Evolutionary conservation across 139 green algal genomes (phyloP), one percentile per base, ranked within the genome.

Genomic region (Micromonas commoda): DNA sequence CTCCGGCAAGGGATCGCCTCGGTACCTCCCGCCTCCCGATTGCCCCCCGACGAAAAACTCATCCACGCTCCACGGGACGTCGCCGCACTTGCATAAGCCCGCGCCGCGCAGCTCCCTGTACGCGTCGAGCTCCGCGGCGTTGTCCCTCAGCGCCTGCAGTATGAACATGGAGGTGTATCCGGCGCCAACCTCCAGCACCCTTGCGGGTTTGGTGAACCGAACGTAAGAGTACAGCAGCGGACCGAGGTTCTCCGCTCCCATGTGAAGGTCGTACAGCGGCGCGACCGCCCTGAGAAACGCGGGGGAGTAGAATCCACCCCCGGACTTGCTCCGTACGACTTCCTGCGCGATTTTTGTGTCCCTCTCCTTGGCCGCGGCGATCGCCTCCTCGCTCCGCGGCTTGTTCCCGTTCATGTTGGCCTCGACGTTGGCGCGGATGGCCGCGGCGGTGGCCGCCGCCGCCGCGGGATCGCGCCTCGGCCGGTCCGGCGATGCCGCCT

Each of bases 201-300:
- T 61, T 1, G n/a, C 23, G 5, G 68, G 68, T 31, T 75, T 75
- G 4, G 33, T 26, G 38, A 75, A 75, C 6, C 68, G 37, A 32
- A 24, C 28, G 0, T 37, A 39, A 19, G 37, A 20, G 37, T 75
- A 75, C 37, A 75, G 26, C 28, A 75, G 24, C 16, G 68, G 68
- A 2, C 68, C 68, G 37, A 75, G 52, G 38, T 75, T 75, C 68
- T 75, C 68, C 21, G 37, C 68, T 21, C 68, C 68, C 68, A 75
- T 75, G 68, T 75, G 68, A 6, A 75, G 31, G 37, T 75, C 68
- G 37, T 75, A 75, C 1, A 75, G 26, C 23, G 37, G 37, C 2
- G 9, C 38, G 23, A 61, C 33, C 3, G 31, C n/a, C 1, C 34
- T 37, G 3, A 75, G 68, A 33, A 75, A 75, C 29, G 31, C 53